These are phyloP conservation scores for Lasiodiplodia theobromae DNA, from an alignment of 2,329 filamentous ascomycete species.

Conservation along the genomic window DNA sequence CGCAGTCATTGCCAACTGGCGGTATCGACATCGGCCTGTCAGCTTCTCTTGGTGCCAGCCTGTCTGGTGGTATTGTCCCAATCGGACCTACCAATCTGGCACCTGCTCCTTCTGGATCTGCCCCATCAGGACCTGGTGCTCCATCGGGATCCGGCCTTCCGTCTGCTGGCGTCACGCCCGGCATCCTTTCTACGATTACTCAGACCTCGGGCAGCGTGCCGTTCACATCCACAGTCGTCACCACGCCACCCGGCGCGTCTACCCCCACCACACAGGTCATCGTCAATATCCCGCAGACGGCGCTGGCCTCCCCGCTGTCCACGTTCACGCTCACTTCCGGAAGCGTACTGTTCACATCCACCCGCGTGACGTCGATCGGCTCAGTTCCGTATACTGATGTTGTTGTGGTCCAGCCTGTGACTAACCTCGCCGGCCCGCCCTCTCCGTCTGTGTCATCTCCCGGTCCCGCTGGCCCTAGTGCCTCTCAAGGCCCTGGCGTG, in stretches of 20 bases:
- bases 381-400: background rate
- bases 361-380: conserved; percentile 1
- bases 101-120: background rate
- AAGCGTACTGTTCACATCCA: background rate
- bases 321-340: background rate
- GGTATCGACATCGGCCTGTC: too few relatives aligned
- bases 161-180: background rate
- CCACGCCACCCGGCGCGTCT: background rate
- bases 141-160: background rate
- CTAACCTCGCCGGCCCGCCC: background rate
- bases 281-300: background rate
- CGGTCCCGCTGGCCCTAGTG: background rate
- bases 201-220: background rate
- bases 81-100: background rate
- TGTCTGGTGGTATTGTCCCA: too few relatives aligned
- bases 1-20: too few relatives aligned
- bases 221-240: background rate
- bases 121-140: too few relatives aligned
- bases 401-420: background rate
- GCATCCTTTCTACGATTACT: background rate
- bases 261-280: background rate
- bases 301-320: background rate
- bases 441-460: background rate
- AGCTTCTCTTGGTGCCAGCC: too few relatives aligned
- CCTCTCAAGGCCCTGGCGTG: background rate